Conservation (phyloP, 1,139 yeast species). For the Yamadazyma epiphylla region DNA sequence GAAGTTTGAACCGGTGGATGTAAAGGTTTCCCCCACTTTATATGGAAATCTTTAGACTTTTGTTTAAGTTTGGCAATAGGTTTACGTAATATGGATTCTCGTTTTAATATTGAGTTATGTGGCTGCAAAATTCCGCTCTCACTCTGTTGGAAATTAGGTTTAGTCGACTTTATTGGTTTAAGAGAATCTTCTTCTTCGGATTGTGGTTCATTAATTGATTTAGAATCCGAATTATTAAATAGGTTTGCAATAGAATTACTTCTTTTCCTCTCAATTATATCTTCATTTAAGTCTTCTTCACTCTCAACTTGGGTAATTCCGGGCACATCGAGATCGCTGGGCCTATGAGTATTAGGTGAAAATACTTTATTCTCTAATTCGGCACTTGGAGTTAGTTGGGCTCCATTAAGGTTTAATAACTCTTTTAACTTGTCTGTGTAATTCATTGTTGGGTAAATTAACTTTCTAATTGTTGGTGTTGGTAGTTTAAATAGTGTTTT, state of each 20-base stretch:
- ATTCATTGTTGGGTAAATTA: too few species aligned
- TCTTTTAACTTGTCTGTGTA: neutral
- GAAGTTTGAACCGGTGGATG: too few species aligned
- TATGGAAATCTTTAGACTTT: neutral
- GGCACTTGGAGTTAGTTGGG: constrained; percentile 9
- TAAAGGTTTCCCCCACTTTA: too few species aligned
- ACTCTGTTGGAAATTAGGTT: too few species aligned
- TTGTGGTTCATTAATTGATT: too few species aligned
- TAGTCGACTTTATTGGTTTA: too few species aligned
- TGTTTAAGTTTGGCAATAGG: too few species aligned
- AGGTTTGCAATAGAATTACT: constrained; percentile 7
- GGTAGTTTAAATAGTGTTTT: constrained; percentile 7
- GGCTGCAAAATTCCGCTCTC: too few species aligned
- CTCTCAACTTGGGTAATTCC: constrained; percentile 16
- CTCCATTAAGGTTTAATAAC: neutral
- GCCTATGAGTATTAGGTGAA: constrained; percentile 26
- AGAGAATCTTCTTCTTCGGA: too few species aligned
- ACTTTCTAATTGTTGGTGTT: neutral
- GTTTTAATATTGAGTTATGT: too few species aligned
- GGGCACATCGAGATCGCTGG: constrained; percentile 18
- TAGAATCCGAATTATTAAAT: too few species aligned
- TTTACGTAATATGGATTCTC: too few species aligned
- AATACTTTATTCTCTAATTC: constrained; percentile 20
- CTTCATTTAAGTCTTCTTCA: constrained; percentile 4
- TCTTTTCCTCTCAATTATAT: constrained; percentile 3